Evolutionary conservation across 164 flowering plant species (phyloP), one percentile per base, ranked within the genome.

Genomic region (Magnolia sinica): DNA sequence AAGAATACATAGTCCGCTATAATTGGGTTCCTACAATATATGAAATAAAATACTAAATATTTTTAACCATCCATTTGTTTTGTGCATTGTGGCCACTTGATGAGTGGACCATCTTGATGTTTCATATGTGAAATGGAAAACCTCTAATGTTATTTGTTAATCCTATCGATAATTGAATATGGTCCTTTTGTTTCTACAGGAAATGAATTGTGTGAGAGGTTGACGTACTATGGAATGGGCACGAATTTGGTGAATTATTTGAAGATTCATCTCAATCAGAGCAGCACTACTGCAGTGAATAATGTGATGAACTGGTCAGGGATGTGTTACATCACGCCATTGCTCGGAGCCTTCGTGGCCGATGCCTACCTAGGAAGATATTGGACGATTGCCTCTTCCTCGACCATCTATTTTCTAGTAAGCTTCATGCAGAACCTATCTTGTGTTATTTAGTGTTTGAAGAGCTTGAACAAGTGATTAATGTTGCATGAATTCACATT

Each of bases 201-300:
- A 10, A 82, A 82, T 52, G 87, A 85, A 80, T 76, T 84, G 50
- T 83, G 86, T 71, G 86, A 83, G 77, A 78, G 84, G 70, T 74
- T 85, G 81, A 86, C 87, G 13, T 85, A 83, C 76, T 83, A 83
- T 78, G 87, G 87, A 11, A 83, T 85, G 87, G 65, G 83, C 19
- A 82, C 86, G 7, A 85, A 83, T 81, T 74, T 85, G 63, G 88
- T 85, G 71, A 73, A 73, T 76, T 85, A 82, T 72, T 74, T 83
- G 16, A 73, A 59, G 55, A 13, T 10, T 23, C 82, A 71, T 27
- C 83, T 85, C 49, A 72, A 79, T 64, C 79, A 80, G 70, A 75
- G 78, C 23, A 85, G 61, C 71, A 83, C 74, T 61, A 19, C 72
- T 23, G 86, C 88, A 16, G 14, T 76, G 70, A 83, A 82, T 59